phyloP scores from a whole-genome alignment of 2,329 filamentous ascomycete genomes.

The Beauveria rudraprayagi region DNA sequence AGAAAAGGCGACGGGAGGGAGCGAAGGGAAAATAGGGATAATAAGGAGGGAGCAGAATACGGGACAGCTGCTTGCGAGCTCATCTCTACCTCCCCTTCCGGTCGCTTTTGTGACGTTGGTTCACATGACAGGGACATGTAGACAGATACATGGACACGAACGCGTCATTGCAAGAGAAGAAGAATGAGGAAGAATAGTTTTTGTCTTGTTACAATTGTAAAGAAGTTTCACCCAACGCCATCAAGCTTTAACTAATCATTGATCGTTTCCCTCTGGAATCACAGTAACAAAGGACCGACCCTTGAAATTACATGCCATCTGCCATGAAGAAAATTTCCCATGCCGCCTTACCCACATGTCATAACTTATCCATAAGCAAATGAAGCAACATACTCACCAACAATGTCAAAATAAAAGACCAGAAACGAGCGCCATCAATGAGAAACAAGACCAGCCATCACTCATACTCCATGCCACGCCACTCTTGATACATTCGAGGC shows the following conservation, averaged over 20 bases:
- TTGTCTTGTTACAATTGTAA: conserved; percentile 10
- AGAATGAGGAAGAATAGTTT: conserved; percentile 9
- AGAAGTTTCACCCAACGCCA: conserved; percentile 2
- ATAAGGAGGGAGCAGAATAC: not conserved
- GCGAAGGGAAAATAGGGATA: not conserved
- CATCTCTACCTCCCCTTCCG: not conserved
- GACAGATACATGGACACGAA: not conserved
- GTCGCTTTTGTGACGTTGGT: not conserved
- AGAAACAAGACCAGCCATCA: not conserved
- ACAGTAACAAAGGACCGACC: no score
- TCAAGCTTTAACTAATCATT: not conserved
- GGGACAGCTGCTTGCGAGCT: not conserved
- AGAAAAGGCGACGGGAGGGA: not conserved
- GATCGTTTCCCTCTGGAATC: not conserved
- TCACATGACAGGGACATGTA: not conserved
- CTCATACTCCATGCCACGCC: conserved; percentile 10
- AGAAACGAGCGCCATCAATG: not conserved
- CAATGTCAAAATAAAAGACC: not conserved
- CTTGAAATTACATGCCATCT: not conserved
- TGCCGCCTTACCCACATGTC: not conserved
- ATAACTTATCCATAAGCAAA: not conserved
- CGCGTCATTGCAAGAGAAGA: conserved; percentile 5
- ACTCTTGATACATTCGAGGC: no score
- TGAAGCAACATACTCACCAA: not conserved
- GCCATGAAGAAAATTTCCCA: not conserved